A percentile compares a stretch with the other conserved stretches of the same genome.
These are phyloP conservation scores for Hypomontagnella monticulosa DNA, from an alignment of 495 filamentous ascomycete genomes.

Conservation along the genomic window DNA sequence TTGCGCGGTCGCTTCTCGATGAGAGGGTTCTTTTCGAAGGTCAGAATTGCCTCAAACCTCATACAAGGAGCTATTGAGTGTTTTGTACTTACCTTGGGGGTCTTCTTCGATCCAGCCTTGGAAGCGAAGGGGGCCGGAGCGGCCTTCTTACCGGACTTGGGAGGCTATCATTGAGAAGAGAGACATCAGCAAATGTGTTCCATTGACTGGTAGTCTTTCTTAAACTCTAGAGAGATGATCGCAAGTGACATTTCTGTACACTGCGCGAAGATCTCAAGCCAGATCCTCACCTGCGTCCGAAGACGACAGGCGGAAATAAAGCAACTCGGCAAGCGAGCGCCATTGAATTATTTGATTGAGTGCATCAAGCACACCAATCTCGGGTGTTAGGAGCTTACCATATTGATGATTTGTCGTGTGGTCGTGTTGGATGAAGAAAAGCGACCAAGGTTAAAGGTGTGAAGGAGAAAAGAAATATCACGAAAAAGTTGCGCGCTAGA, in stretches of 20 bases:
- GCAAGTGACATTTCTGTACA: conserved; percentile 69
- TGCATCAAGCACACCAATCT: conserved; percentile 36
- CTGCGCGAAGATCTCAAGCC: conserved; percentile 74
- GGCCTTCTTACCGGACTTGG: conserved; percentile 94
- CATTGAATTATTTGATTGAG: conserved; percentile 34
- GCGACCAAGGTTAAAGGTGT: conserved; percentile 42
- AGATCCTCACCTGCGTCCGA: conserved; percentile 74
- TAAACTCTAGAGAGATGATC: conserved; percentile 88
- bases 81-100: conserved; percentile 79
- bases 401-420: conserved; percentile 48
- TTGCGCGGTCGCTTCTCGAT: conserved; percentile 97
- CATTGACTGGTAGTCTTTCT: conserved; percentile 81
- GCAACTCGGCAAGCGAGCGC: conserved; percentile 55
- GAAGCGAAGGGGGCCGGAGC: conserved; percentile 96
- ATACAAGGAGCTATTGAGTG: background rate
- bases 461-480: conserved; percentile 32
- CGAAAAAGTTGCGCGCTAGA: conserved; percentile 31
- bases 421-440: conserved; percentile 31
- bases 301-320: conserved; percentile 60
- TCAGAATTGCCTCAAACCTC: conserved; percentile 43
- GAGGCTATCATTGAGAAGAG: conserved; percentile 99
- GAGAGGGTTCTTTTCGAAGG: conserved; percentile 85
- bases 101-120: conserved; percentile 96
- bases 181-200: conserved; percentile 89
- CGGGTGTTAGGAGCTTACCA: conserved; percentile 56